phyloP scores from a whole-genome alignment of 257 asterid species.

The Solanum pimpinellifolium region DNA sequence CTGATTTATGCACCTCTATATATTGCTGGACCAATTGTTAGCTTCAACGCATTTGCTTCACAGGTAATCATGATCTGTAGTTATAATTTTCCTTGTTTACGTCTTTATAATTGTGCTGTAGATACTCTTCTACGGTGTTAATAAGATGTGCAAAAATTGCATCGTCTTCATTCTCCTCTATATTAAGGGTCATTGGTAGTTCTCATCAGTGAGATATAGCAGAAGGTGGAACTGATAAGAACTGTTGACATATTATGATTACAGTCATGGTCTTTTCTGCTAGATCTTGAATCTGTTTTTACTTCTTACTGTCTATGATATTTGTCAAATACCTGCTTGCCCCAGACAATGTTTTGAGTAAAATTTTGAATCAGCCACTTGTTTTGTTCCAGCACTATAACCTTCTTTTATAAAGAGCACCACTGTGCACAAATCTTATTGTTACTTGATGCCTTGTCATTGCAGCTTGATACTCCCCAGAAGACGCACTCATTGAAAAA shows the following conservation, averaged over 20 bases:
- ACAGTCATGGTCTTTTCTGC: not conserved
- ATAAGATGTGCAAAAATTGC: not conserved
- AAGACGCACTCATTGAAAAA: slow-evolving; percentile 41
- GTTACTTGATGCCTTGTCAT: slow-evolving; percentile 1
- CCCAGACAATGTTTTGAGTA: not conserved
- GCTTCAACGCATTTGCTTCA: slow-evolving; percentile 94
- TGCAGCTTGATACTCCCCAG: slow-evolving; percentile 80
- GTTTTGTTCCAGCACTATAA: not conserved
- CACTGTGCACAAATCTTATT: not conserved
- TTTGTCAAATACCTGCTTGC: not conserved
- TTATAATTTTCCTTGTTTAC: not conserved
- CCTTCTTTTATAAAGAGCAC: not conserved
- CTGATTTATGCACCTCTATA: slow-evolving; percentile 91
- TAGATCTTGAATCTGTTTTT: not conserved
- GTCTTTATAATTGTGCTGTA: not conserved
- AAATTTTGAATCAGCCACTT: not conserved
- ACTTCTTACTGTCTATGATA: not conserved
- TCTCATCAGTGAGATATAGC: not conserved
- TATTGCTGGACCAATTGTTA: slow-evolving; percentile 93
- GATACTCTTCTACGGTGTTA: not conserved
- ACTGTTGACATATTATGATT: not conserved
- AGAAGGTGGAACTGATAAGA: not conserved
- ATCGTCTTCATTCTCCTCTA: not conserved
- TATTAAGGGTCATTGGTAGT: not conserved
- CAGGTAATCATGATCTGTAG: slow-evolving; percentile 39